Percentiles rank a stretch among this genome's conserved stretches.
phyloP scores from a whole-genome alignment of 164 flowering plant species.

The Litsea cubeba region DNA sequence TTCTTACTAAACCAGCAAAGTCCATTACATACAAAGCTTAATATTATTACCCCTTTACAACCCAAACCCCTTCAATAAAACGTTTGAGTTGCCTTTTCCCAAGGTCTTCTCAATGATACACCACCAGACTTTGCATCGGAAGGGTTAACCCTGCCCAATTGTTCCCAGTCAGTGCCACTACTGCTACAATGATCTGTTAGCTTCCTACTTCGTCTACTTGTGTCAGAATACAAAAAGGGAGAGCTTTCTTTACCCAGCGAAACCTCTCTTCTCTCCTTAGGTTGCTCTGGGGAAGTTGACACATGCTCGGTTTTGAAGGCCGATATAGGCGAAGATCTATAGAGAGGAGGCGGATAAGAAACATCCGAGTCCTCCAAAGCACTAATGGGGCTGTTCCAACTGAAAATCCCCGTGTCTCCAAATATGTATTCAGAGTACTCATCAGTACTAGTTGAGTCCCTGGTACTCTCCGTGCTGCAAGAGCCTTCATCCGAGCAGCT shows the following conservation, averaged over 20 bases:
- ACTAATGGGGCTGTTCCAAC: conserved; percentile 40
- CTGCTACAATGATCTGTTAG: conserved; percentile 26
- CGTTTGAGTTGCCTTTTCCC: conserved; percentile 31
- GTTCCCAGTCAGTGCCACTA: conserved; percentile 34
- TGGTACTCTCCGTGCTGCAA: conserved; percentile 69
- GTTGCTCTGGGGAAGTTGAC: conserved; percentile 10
- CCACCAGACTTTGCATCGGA: conserved; percentile 15
- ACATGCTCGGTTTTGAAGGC: conserved; percentile 21
- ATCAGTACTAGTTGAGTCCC: conserved; percentile 65
- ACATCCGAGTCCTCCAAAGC: conserved; percentile 43
- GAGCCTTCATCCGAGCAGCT: conserved; percentile 87
- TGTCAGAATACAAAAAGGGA: conserved; percentile 39
- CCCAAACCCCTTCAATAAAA: conserved; percentile 12
- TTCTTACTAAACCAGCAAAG: background rate
- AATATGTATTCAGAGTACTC: conserved; percentile 63
- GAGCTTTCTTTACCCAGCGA: conserved; percentile 18
- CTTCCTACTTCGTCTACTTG: conserved; percentile 41
- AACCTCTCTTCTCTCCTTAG: conserved; percentile 9
- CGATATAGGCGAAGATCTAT: conserved; percentile 14
- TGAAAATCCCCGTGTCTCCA: conserved; percentile 35
- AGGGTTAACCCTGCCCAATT: conserved; percentile 31
- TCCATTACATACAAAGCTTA: conserved; percentile 1
- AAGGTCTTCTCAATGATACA: conserved; percentile 36
- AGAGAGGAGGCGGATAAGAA: background rate
- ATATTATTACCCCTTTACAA: background rate